Percentiles rank a stretch among this genome's conserved stretches.
Conservation (phyloP, 2,329 filamentous ascomycete genomes). For the Cytospora chrysosperma region DNA sequence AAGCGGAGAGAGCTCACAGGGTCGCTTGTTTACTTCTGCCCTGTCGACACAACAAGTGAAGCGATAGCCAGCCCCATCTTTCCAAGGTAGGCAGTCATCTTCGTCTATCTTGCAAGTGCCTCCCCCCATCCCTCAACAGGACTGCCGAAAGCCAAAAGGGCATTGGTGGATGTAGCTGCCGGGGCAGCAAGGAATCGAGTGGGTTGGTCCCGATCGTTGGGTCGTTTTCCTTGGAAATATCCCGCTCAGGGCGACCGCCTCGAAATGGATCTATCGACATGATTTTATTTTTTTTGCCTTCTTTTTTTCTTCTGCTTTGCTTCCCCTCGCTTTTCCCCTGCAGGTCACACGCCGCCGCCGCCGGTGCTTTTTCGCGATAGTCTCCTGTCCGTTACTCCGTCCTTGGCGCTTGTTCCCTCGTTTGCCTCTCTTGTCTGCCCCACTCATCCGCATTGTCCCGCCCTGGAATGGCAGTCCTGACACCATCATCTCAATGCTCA, state of each 20-base stretch:
- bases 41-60: not conserved
- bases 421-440: constrained; percentile 11
- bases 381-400: constrained; percentile 12
- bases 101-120: not conserved
- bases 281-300: no score
- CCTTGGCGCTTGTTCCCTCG: not conserved
- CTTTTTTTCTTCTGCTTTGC: no score
- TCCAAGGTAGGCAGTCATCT: constrained; percentile 2
- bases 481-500: constrained; percentile 7
- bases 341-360: constrained; percentile 17
- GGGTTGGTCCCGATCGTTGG: constrained; percentile 9
- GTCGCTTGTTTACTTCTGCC: constrained; percentile 4
- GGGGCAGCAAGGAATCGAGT: not conserved
- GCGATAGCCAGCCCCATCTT: not conserved
- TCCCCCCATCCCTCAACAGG: not conserved
- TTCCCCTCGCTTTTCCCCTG: no score
- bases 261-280: constrained; percentile 10
- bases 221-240: constrained; percentile 10
- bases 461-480: constrained; percentile 4
- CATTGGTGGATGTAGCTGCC: not conserved
- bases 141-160: not conserved
- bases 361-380: constrained; percentile 16
- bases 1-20: constrained; percentile 1
- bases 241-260: constrained; percentile 8
- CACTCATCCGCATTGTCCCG: constrained; percentile 8